Percentiles rank a stretch among this genome's conserved stretches.
These are phyloP conservation scores for Microcyclospora pomicola DNA, from an alignment of 2,329 filamentous ascomycete species.

Conservation along the genomic window DNA sequence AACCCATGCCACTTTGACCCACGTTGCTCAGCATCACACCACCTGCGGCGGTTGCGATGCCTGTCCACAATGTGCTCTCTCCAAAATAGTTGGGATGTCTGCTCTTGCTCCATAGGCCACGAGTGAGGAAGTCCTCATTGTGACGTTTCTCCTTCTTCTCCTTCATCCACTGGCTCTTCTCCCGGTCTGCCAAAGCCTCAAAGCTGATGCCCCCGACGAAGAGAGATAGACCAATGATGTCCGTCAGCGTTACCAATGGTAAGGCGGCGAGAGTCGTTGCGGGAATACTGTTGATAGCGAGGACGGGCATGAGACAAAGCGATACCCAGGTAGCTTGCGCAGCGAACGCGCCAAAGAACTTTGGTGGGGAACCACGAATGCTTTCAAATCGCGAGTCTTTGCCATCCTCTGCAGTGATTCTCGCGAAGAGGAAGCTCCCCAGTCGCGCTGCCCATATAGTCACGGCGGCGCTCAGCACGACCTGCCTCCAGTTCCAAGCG, in stretches of 20 bases:
- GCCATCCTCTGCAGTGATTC: slow-evolving; percentile 43
- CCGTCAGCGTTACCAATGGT: slow-evolving; percentile 36
- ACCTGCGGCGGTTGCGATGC: slow-evolving; percentile 46
- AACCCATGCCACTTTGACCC: slow-evolving; percentile 43
- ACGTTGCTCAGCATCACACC: slow-evolving; percentile 42
- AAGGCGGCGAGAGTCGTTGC: slow-evolving; percentile 37
- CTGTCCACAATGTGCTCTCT: slow-evolving; percentile 56
- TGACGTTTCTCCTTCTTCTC: slow-evolving; percentile 53
- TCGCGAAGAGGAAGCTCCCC: slow-evolving; percentile 49
- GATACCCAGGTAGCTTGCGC: slow-evolving; percentile 56
- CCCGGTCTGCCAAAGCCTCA: slow-evolving; percentile 48
- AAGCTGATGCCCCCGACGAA: slow-evolving; percentile 47
- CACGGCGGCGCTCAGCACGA: slow-evolving; percentile 41
- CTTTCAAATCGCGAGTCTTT: slow-evolving; percentile 45
- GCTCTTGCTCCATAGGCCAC: slow-evolving; percentile 47
- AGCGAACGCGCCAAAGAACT: slow-evolving; percentile 42
- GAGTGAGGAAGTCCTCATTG: slow-evolving; percentile 51
- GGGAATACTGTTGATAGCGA: slow-evolving; percentile 50
- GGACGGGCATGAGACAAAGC: slow-evolving; percentile 50
- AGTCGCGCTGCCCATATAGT: slow-evolving; percentile 49
- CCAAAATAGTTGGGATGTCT: slow-evolving; percentile 61
- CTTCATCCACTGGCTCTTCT: slow-evolving; percentile 48
- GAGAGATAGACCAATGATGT: slow-evolving; percentile 43
- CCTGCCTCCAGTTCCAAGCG: slow-evolving; percentile 49
- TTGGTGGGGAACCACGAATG: slow-evolving; percentile 38